Conservation (phyloP, 2,329 filamentous ascomycete genomes). For the Ilyonectria robusta region DNA sequence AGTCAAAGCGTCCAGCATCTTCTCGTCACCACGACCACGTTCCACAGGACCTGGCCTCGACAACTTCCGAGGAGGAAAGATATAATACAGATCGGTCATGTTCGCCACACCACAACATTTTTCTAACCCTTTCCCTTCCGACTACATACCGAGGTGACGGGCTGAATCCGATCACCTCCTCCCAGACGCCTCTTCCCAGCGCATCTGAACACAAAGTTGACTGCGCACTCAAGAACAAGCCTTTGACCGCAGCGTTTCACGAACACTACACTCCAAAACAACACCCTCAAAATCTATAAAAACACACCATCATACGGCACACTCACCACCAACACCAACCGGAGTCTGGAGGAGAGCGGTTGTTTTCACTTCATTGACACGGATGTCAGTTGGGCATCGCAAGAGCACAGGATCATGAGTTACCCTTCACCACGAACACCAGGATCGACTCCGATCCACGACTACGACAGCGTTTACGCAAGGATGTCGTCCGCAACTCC, state of each 20-base stretch:
- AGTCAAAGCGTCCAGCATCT: constrained; percentile 49
- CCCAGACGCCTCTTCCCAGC: constrained; percentile 57
- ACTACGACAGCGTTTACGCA: constrained; percentile 64
- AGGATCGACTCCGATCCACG: constrained; percentile 64
- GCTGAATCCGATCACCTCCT: constrained; percentile 62
- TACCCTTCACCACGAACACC: constrained; percentile 58
- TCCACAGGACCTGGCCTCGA: constrained; percentile 49
- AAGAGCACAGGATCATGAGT: constrained; percentile 58
- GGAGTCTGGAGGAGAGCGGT: constrained; percentile 49
- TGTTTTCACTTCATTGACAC: constrained; percentile 37
- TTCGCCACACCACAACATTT: constrained; percentile 69
- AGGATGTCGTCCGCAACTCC: constrained; percentile 69
- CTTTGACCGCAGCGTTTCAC: constrained; percentile 42
- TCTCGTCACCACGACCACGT: constrained; percentile 47
- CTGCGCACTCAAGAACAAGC: constrained; percentile 33
- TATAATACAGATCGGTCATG: constrained; percentile 61
- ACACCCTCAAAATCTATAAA: constrained; percentile 54
- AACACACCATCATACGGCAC: constrained; percentile 9
- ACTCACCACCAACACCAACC: constrained; percentile 39
- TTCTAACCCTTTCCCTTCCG: constrained; percentile 70
- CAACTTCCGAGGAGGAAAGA: constrained; percentile 53
- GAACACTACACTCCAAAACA: constrained; percentile 33
- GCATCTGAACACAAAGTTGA: constrained; percentile 41
- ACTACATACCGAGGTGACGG: constrained; percentile 75
- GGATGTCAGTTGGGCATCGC: constrained; percentile 52